phyloP scores from a whole-genome alignment of 345 rosid genomes.

The Trapa bicornis region DNA sequence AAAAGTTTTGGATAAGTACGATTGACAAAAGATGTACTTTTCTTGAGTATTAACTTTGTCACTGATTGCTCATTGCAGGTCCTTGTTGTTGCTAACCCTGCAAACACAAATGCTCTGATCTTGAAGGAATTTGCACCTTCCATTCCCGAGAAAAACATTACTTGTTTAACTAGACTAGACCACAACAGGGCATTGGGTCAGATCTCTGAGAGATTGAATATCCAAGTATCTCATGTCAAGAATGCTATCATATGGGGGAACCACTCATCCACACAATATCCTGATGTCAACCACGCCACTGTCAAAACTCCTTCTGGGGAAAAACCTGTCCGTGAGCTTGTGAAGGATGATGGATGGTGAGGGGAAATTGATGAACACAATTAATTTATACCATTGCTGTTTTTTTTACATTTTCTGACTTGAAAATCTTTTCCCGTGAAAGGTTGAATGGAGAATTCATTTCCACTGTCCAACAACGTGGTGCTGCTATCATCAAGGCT shows the following conservation, averaged over 20 bases:
- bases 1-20: no score
- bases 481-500: slow-evolving; percentile 98
- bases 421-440: not conserved
- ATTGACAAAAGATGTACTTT: not conserved
- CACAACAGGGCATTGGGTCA: slow-evolving; percentile 99
- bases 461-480: slow-evolving; percentile 88
- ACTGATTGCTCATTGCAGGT: slow-evolving; percentile 36
- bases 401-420: not conserved
- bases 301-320: slow-evolving; percentile 61
- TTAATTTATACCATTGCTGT: not conserved
- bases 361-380: not conserved
- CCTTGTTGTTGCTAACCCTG: slow-evolving; percentile 96
- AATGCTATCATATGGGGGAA: slow-evolving; percentile 97
- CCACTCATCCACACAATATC: slow-evolving; percentile 94
- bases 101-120: slow-evolving; percentile 96
- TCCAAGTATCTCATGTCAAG: slow-evolving; percentile 85
- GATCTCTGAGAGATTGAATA: slow-evolving; percentile 75
- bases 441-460: slow-evolving; percentile 91
- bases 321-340: slow-evolving; percentile 68
- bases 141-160: slow-evolving; percentile 84
- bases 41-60: not conserved
- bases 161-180: slow-evolving; percentile 90
- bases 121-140: slow-evolving; percentile 95
- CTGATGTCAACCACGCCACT: slow-evolving; percentile 97
- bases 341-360: slow-evolving; percentile 80